These are phyloP conservation scores for Capronia epimyces DNA, from an alignment of 2,329 filamentous ascomycete species.

Conservation along the genomic window DNA sequence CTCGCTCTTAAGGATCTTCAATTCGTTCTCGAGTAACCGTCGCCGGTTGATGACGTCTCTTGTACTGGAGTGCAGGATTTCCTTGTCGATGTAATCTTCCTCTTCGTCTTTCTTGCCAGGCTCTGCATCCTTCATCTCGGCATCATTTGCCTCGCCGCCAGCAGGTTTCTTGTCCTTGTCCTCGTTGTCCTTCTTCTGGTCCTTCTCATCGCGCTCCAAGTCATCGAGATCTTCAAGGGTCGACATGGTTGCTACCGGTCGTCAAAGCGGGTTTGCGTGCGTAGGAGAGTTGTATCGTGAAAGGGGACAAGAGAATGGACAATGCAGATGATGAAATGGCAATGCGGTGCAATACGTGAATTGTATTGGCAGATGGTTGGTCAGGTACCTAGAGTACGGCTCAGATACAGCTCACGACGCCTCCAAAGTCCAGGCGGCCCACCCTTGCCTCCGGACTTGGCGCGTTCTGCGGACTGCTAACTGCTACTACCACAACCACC, in stretches of 20 bases:
- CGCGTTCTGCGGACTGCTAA: too few relatives aligned
- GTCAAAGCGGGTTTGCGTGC: not conserved
- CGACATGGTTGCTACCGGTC: constrained; percentile 57
- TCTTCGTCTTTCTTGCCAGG: constrained; percentile 58
- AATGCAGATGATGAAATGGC: not conserved
- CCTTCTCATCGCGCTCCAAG: constrained; percentile 70
- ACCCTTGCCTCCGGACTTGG: constrained; percentile 3
- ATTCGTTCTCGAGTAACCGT: constrained; percentile 92
- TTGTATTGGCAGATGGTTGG: not conserved
- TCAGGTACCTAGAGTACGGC: not conserved
- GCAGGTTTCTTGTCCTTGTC: constrained; percentile 53
- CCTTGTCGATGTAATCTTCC: constrained; percentile 81
- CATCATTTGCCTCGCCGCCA: constrained; percentile 60
- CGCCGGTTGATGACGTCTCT: constrained; percentile 88
- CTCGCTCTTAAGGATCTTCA: constrained; percentile 97
- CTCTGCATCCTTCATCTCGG: constrained; percentile 84
- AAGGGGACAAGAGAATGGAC: not conserved
- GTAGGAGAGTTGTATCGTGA: not conserved
- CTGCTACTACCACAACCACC: too few relatives aligned
- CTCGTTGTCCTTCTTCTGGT: constrained; percentile 55
- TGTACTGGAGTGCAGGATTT: constrained; percentile 88
- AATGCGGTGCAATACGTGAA: not conserved
- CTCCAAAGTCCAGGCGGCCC: not conserved
- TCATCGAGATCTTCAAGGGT: constrained; percentile 89
- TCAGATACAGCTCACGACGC: not conserved